Evolutionary conservation across 1,284 basidiomycete genomes (phyloP), one percentile per base, ranked within the genome.

Genomic region (Cryptococcus deneoformans): DNA sequence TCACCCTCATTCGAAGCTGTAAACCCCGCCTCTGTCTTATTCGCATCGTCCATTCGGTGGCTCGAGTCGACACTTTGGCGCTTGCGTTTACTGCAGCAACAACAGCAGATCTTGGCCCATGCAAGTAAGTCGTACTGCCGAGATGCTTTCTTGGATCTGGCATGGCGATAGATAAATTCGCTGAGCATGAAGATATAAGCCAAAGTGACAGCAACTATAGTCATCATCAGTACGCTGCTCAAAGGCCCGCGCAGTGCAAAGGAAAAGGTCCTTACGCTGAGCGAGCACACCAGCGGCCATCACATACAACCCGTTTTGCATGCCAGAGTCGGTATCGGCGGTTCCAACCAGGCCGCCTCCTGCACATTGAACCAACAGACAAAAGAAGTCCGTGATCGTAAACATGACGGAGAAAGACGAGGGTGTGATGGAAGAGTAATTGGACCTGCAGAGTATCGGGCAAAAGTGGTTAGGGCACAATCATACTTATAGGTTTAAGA

Each of bases 301-400:
- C 44, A 53, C 40, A 34, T 53, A 39, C 4, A 57, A 37, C 11
- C 56, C 56, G n/a, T 11, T 53, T 52, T 45, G 46, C 39, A 57
- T 57, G 6, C 37, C 42, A 8, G n/a, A 29, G 12, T 34, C 42
- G 20, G 44, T 48, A 7, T 20, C 37, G 11, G 56, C 46, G 7
- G 45, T 48, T 11, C 56, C 56, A n/a, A 57, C 56, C 16, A 47
- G 45, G 2, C 56, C 56, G 9, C 56, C 56, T 10, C 56, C 56
- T 14, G 53, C 53, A 20, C 56, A 57, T 38, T 57, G 56, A 6
- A 57, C 50, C 38, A 57, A 43, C 14, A 57, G 51, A 38, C 56
- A 57, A 29, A 57, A 10, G 44, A 57, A 57, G 46, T 57, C 56
- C 11, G 56, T 42, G 39, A 53, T 43, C 0, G 56, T 57, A 40